Conservation (phyloP, 129 eudicot species). For the Escallonia herrerae region DNA sequence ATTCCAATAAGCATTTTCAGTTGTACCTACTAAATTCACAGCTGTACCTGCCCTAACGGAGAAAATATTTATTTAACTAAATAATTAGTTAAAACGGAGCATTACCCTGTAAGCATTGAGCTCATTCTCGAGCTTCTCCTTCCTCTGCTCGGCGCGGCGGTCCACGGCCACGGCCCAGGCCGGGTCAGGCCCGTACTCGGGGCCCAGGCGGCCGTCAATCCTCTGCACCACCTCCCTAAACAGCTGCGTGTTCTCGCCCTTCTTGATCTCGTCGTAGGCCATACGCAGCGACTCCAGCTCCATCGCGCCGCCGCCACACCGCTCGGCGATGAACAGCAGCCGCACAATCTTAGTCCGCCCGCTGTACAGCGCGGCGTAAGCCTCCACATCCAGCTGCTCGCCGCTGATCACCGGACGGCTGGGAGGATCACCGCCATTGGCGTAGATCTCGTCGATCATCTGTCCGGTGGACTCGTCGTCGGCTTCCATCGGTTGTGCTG, state of each 20-base stretch:
- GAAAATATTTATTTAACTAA: background rate
- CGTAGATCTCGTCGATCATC: conserved; percentile 67
- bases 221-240: conserved; percentile 71
- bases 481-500: conserved; percentile 37
- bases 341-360: conserved; percentile 75
- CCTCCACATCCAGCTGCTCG: conserved; percentile 90
- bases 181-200: conserved; percentile 43
- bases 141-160: conserved; percentile 71
- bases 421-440: conserved; percentile 36
- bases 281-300: conserved; percentile 74
- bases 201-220: conserved; percentile 73
- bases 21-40: too few species aligned
- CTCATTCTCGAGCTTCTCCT: conserved; percentile 91
- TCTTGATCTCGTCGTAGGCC: conserved; percentile 88
- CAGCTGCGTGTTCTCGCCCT: conserved; percentile 76
- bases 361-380: conserved; percentile 76
- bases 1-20: too few species aligned
- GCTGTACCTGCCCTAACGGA: too few species aligned
- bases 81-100: background rate
- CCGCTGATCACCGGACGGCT: conserved; percentile 54
- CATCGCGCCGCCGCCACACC: conserved; percentile 45
- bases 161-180: conserved; percentile 76
- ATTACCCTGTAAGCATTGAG: conserved; percentile 88
- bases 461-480: conserved; percentile 41
- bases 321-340: conserved; percentile 61